phyloP scores from a whole-genome alignment of 1,284 basidiomycete species.

The Fomitopsis pinicola region DNA sequence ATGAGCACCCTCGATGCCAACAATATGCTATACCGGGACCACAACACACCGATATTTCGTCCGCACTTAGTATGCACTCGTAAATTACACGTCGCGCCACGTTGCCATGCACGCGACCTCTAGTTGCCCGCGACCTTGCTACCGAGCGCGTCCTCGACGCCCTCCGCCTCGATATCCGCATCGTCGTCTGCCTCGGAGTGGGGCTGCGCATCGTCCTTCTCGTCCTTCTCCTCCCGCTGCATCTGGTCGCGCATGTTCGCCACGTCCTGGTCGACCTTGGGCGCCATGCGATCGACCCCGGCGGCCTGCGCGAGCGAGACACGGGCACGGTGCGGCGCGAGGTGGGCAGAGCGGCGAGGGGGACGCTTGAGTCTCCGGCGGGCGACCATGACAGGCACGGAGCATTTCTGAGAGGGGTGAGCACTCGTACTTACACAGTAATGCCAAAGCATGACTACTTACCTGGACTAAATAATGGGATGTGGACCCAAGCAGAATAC shows the following conservation, averaged over 20 bases:
- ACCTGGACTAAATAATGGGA: conserved; percentile 95
- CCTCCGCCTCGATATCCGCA: conserved; percentile 16
- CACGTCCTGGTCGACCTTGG: conserved; percentile 70
- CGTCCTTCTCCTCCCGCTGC: conserved; percentile 48
- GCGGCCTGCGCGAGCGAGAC: conserved; percentile 76
- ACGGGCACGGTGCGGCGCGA: conserved; percentile 45
- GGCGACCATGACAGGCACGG: conserved; percentile 68
- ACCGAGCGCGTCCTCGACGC: conserved; percentile 10
- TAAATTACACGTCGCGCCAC: not conserved
- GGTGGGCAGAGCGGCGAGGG: conserved; percentile 34
- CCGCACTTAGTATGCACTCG: not conserved
- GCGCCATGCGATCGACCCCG: conserved; percentile 75
- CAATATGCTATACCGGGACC: not conserved
- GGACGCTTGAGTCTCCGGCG: conserved; percentile 52
- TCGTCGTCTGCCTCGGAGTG: conserved; percentile 12
- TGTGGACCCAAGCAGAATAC: conserved; percentile 94
- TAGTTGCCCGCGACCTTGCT: conserved; percentile 8
- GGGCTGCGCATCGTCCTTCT: not conserved
- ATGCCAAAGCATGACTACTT: conserved; percentile 10
- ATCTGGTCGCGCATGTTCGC: conserved; percentile 69
- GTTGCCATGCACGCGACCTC: not conserved
- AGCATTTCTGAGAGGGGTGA: conserved; percentile 44
- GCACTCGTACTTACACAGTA: not conserved
- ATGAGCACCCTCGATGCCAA: not conserved
- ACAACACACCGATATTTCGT: not conserved